These are phyloP conservation scores for Rhododendron griersonianum DNA, from an alignment of 148 eudicot genomes.

Conservation along the genomic window DNA sequence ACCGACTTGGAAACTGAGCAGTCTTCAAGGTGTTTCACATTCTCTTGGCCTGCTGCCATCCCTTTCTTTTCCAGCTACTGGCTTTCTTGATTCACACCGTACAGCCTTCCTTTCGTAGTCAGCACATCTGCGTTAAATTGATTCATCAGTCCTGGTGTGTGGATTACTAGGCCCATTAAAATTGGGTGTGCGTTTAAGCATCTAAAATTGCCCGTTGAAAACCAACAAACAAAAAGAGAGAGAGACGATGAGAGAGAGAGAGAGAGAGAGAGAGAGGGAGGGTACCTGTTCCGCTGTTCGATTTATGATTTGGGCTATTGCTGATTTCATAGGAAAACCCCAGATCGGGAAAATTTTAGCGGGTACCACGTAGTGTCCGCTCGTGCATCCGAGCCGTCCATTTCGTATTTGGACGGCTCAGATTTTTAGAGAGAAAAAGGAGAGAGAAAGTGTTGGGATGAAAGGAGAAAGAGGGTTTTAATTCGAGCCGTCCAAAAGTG, in stretches of 20 bases:
- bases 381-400: no score
- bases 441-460: no score
- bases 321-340: background rate
- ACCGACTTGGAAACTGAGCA: slow-evolving; percentile 83
- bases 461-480: no score
- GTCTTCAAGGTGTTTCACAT: slow-evolving; percentile 69
- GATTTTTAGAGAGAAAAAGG: no score
- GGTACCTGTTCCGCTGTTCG: background rate
- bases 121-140: background rate
- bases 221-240: background rate
- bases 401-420: no score
- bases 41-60: slow-evolving; percentile 41
- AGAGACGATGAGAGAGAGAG: background rate
- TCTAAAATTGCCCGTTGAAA: background rate
- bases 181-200: background rate
- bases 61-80: slow-evolving; percentile 15
- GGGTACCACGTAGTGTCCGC: no score
- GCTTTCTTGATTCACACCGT: background rate
- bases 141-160: background rate
- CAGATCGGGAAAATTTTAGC: no score
- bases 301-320: background rate
- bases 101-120: background rate
- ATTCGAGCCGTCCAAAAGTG: no score
- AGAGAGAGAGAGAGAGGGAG: background rate
- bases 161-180: background rate